phyloP scores from a whole-genome alignment of 441 rosid genomes.

The Adansonia rubrostipa region DNA sequence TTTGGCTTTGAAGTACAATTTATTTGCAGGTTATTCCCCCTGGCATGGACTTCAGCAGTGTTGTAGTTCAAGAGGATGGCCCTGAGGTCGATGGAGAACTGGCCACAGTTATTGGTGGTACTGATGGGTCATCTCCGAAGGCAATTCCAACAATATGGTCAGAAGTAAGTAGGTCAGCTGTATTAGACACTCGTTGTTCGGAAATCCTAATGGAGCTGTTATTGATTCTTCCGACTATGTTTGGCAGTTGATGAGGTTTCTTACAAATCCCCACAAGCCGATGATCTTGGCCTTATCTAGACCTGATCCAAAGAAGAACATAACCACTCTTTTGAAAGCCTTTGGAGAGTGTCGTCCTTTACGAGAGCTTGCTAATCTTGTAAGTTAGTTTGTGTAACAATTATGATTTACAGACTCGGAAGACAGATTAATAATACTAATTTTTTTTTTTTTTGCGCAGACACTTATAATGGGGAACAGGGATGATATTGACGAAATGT shows the following conservation, averaged over 20 bases:
- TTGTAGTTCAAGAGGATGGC: conserved; percentile 83
- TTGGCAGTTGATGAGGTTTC: conserved; percentile 85
- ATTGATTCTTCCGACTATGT: conserved; percentile 17
- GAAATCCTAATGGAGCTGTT: conserved; percentile 3
- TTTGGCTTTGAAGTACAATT: conserved; percentile 23
- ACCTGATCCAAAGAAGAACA: conserved; percentile 96
- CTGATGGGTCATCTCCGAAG: conserved; percentile 86
- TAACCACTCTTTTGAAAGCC: conserved; percentile 90
- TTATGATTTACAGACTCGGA: not conserved
- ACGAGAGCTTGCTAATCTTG: conserved; percentile 96
- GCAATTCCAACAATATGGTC: conserved; percentile 89
- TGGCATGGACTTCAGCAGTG: conserved; percentile 98
- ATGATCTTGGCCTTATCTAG: conserved; percentile 96
- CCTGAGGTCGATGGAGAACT: conserved; percentile 84
- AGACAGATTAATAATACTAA: conserved; percentile 16
- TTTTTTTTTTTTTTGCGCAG: conserved; percentile 41
- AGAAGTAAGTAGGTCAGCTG: conserved; percentile 59
- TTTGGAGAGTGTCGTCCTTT: conserved; percentile 93
- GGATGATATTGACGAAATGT: conserved; percentile 87
- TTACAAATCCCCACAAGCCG: conserved; percentile 94
- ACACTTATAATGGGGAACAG: conserved; percentile 96
- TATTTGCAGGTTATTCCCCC: conserved; percentile 86
- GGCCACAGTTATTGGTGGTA: conserved; percentile 54
- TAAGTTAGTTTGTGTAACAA: conserved; percentile 36
- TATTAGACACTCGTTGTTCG: conserved; percentile 20